These are phyloP conservation scores for Aspergillus flavus DNA, from an alignment of 2,329 filamentous ascomycete genomes.

Conservation along the genomic window DNA sequence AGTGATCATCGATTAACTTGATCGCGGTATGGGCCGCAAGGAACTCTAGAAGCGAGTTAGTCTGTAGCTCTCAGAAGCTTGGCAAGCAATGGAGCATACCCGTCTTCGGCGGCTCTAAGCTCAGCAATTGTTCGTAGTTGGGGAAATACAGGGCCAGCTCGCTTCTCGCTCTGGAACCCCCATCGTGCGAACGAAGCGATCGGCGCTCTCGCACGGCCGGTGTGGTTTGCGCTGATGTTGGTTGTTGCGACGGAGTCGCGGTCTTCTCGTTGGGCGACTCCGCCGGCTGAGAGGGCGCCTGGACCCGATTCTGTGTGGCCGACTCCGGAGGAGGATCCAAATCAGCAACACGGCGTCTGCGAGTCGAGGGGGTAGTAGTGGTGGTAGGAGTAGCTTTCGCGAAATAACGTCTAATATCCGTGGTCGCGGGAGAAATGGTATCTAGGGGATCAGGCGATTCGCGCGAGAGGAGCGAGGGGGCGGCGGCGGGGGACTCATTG, in stretches of 20 bases:
- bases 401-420: not conserved
- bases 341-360: not conserved
- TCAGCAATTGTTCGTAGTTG: conserved; percentile 92
- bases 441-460: conserved; percentile 33
- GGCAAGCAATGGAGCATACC: conserved; percentile 53
- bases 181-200: conserved; percentile 83
- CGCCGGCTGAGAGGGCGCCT: not conserved
- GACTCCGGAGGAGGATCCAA: not conserved
- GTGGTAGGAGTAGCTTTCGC: not conserved
- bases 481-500: conserved; percentile 18
- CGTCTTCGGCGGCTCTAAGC: conserved; percentile 75
- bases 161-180: conserved; percentile 81
- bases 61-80: not conserved
- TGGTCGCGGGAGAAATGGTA: conserved; percentile 24
- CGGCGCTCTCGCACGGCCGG: conserved; percentile 51
- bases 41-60: conserved; percentile 58
- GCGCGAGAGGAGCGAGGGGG: conserved; percentile 22
- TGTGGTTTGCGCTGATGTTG: conserved; percentile 6
- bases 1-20: conserved; percentile 65
- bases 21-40: conserved; percentile 74
- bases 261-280: conserved; percentile 3
- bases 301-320: not conserved
- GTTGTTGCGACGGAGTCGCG: not conserved
- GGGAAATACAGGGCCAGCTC: conserved; percentile 89
- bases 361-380: not conserved